Percentiles rank a stretch among this genome's conserved stretches.
phyloP scores from a whole-genome alignment of 2,329 filamentous ascomycete species.

The Talaromyces sp. region DNA sequence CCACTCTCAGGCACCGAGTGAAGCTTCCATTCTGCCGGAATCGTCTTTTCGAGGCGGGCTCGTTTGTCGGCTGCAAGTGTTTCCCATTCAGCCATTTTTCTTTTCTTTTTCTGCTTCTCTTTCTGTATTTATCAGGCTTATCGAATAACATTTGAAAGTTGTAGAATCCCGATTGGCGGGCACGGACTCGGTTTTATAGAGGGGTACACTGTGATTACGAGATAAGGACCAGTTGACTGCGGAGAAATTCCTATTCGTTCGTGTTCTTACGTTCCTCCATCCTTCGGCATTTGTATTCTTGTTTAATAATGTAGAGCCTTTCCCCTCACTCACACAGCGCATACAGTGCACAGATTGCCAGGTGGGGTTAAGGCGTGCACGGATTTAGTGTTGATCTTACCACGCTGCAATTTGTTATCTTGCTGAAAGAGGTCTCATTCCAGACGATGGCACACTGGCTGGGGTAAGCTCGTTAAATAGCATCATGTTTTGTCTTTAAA shows the following conservation, averaged over 20 bases:
- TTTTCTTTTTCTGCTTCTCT: background rate
- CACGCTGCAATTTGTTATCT: background rate
- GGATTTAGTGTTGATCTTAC: background rate
- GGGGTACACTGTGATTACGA: background rate
- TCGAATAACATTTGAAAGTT: background rate
- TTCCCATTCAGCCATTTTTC: slow-evolving; percentile 12
- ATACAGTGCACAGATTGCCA: no score
- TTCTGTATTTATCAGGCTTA: background rate
- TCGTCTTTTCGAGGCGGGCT: slow-evolving; percentile 14
- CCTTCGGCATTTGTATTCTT: background rate
- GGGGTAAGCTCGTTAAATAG: no score
- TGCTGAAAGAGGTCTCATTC: background rate
- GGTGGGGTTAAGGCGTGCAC: background rate
- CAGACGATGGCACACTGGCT: background rate
- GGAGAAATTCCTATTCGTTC: background rate
- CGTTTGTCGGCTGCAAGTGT: slow-evolving; percentile 15
- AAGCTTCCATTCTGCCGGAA: slow-evolving; percentile 16
- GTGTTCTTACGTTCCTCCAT: background rate
- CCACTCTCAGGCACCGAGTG: slow-evolving; percentile 4
- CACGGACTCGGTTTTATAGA: background rate
- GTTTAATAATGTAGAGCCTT: background rate
- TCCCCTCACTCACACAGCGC: background rate
- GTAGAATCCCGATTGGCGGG: background rate
- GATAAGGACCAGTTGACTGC: background rate
- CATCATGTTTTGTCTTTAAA: no score